phyloP scores from a whole-genome alignment of 1,139 yeast genomes.

The Taphrina betulina region DNA sequence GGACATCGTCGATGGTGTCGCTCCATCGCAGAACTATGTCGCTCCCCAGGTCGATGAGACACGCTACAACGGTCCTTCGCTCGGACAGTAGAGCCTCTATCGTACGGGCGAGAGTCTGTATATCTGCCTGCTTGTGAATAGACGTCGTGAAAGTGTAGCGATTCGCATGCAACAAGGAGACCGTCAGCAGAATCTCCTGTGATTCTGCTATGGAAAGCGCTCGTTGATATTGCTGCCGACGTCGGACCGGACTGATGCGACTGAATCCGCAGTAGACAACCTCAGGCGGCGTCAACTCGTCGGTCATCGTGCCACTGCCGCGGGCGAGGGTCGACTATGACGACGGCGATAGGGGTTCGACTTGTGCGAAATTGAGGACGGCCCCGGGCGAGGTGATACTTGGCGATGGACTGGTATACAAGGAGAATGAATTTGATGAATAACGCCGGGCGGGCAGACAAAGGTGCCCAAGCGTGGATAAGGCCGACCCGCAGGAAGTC shows the following conservation, averaged over 20 bases:
- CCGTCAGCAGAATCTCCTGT: background rate
- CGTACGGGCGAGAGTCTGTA: slow-evolving; percentile 22
- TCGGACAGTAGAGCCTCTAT: slow-evolving; percentile 12
- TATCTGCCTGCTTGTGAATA: slow-evolving; percentile 26
- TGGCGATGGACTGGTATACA: no score
- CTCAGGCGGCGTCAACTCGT: slow-evolving; percentile 12
- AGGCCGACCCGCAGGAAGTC: no score
- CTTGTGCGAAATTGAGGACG: no score
- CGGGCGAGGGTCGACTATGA: no score
- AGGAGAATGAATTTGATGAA: no score
- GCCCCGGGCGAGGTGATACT: no score
- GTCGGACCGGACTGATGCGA: slow-evolving; percentile 16
- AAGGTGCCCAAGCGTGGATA: no score
- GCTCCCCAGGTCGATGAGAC: slow-evolving; percentile 20
- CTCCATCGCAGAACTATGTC: slow-evolving; percentile 25
- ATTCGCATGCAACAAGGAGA: background rate
- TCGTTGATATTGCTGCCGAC: slow-evolving; percentile 1
- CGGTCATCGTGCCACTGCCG: no score
- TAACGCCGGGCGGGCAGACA: no score
- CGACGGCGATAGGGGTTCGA: no score
- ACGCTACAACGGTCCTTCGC: slow-evolving; percentile 21
- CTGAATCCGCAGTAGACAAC: slow-evolving; percentile 24
- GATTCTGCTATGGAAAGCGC: background rate
- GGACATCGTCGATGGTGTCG: slow-evolving; percentile 21
- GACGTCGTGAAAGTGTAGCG: background rate